Percentiles rank a stretch among this genome's conserved stretches.
These are phyloP conservation scores for Fusarium xyrophilum DNA, from an alignment of 2,329 filamentous ascomycete genomes.

Conservation along the genomic window DNA sequence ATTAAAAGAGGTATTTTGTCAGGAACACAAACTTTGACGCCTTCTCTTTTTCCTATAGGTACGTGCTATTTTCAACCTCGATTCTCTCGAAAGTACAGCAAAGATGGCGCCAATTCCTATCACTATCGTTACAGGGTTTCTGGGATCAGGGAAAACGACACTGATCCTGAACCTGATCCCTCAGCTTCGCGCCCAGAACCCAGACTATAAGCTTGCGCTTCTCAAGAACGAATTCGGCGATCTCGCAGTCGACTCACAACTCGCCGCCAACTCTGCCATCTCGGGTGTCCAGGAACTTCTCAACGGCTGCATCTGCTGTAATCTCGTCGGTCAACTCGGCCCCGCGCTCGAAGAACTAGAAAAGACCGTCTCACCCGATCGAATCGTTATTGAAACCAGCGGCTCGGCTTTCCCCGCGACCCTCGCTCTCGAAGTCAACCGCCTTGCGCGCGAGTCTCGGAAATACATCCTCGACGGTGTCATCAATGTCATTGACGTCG, in stretches of 20 bases:
- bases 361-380: conserved; percentile 66
- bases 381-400: conserved; percentile 93
- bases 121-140: conserved; percentile 94
- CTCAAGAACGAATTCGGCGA: conserved; percentile 99
- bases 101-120: conserved; percentile 78
- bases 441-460: conserved; percentile 72
- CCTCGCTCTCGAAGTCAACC: conserved; percentile 87
- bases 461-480: conserved; percentile 84
- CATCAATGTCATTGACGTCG: conserved; percentile 87
- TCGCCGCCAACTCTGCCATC: conserved; percentile 82
- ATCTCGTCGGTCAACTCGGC: conserved; percentile 89
- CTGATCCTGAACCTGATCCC: conserved; percentile 93
- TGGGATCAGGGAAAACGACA: conserved; percentile 95
- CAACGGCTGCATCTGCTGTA: conserved; percentile 98
- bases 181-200: conserved; percentile 77
- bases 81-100: neutral
- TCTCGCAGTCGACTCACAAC: conserved; percentile 88
- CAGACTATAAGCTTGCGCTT: conserved; percentile 84
- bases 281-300: conserved; percentile 91
- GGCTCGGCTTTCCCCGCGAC: conserved; percentile 90
- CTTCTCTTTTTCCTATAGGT: neutral
- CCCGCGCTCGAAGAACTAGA: conserved; percentile 80
- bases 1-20: conserved; percentile 36
- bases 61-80: neutral
- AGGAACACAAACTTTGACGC: conserved; percentile 5